Base-by-base conservation (phyloP, 176 grass and related monocot species). In the Carex parvula region DNA sequence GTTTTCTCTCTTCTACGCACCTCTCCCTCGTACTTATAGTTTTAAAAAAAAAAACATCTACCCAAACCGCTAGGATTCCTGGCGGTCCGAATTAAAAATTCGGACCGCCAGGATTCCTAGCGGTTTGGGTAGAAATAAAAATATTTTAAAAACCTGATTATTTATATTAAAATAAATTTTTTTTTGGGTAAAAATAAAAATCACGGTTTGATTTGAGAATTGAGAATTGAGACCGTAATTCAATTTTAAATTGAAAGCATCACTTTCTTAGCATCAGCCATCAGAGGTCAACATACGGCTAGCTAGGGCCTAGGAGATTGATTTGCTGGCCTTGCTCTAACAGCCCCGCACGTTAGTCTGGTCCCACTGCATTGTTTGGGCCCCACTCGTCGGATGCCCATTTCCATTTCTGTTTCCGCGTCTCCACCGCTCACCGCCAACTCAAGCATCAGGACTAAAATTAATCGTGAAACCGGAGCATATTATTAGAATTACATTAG, bases 261-360 rank as follows among this genome's bases (percentile, higher is more conserved):
- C 54, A 11, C 10, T 42, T 68, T 65, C 16, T 66, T 14, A 83
- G 20, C 8, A 14, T 5, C 37, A 21, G 48, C 37, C 37, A 5
- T 39, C 37, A 69, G 24, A 55, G 16, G 15, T 16, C 11, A 17
- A 70, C 2, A 82, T 20, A 33, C 0, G 9, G 59, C 79, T 46
- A 46, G 42, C 42, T 48, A 11, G 44, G 8, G 48, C 26, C 12
- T 48, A 22, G 30, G 35, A 77, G 29, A 61, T 72, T 60, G 30
- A 39, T 52, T 75, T 63, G 17, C 32, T 50, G 24, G 50, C 69
- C 5, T 15, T 17, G 12, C 52, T 56, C 82, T 44, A 63, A 71
- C 81, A 41, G 6, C 24, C 53, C 41, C 69, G 20, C 83, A 77
- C 83, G 83, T 85, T 85, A 76, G 26, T 46, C 32, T 16, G 53